Evolutionary conservation across 2,329 filamentous ascomycete species (phyloP).

Genomic region (Fusarium subglutinans): DNA sequence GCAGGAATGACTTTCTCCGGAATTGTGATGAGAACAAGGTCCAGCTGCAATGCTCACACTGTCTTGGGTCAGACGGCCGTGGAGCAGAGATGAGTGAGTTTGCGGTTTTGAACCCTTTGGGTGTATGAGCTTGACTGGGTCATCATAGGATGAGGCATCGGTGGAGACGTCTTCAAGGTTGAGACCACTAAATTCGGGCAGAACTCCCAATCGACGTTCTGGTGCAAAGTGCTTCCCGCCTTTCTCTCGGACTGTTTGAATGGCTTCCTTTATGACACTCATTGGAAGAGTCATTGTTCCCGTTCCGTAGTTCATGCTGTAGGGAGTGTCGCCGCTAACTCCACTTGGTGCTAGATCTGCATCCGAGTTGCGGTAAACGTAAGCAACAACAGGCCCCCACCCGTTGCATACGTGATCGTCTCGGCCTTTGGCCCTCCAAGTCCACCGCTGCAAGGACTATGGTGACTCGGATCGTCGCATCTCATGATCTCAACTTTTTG

Average conservation of each 20-base stretch:
- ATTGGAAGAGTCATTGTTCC: neutral
- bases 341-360: neutral
- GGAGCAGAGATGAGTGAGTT: neutral
- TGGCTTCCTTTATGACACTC: rapidly evolving
- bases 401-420: neutral
- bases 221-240: neutral
- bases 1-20: neutral
- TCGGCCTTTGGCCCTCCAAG: neutral
- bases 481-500: neutral
- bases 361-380: neutral
- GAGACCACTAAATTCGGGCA: rapidly evolving
- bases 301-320: neutral
- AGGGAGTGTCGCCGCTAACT: neutral
- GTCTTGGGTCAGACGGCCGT: neutral
- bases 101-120: no score
- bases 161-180: neutral
- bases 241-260: neutral
- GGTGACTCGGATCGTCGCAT: neutral
- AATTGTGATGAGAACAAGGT: neutral
- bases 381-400: neutral
- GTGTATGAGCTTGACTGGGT: neutral
- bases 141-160: neutral
- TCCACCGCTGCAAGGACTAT: neutral
- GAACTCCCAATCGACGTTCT: neutral
- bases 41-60: neutral